Evolutionary conservation across 2,329 filamentous ascomycete genomes (phyloP), one percentile per base, ranked within the genome.

Genomic region (Fusarium napiforme): DNA sequence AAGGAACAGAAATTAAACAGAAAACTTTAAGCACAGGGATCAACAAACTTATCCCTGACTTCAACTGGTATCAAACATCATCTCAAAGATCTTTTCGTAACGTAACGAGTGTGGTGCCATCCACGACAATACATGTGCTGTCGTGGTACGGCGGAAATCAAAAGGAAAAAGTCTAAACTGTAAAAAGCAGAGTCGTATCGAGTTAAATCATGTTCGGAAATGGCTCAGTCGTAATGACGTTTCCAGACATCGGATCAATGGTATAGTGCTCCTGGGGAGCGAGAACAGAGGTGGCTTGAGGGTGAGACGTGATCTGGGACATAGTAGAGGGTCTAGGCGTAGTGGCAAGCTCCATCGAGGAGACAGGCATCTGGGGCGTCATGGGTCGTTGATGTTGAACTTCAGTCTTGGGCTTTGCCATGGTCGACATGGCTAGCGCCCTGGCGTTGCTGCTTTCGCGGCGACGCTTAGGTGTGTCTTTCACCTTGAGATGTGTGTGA

Each of bases 401-500:
- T 72, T 89, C 86, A 30, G 81, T 79, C 78, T 86, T 87, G 47
- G 85, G 82, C 78, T 86, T 89, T 14, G 83, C 79, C 78, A 84
- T 84, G 60, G 82, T 83, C 34, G 84, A 80, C 39, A 83, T 82
- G 32, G 82, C 83, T 46, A 84, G 78, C 47, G 79, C 75, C 64
- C 85, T 83, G 9, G 82, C 83, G 74, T 90, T 87, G 75, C 85
- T 89, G 78, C 85, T 90, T 78, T 93, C 91, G 50, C 91, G 87
- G 60, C 90, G 86, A 57, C 91, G 87, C 82, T 93, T 93, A 6
- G 91, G 90, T 4, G 89, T 87, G 74, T 93, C 92, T 79, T 92
- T 93, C 79, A 91, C 87, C 81, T 93, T 93, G 21, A 89, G 88
- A 75, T 93, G 91, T 2, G 90, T 91, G 79, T 93, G 91, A 75